Evolutionary conservation across 2,329 filamentous ascomycete species (phyloP).

Genomic region (Coniochaeta sp.): DNA sequence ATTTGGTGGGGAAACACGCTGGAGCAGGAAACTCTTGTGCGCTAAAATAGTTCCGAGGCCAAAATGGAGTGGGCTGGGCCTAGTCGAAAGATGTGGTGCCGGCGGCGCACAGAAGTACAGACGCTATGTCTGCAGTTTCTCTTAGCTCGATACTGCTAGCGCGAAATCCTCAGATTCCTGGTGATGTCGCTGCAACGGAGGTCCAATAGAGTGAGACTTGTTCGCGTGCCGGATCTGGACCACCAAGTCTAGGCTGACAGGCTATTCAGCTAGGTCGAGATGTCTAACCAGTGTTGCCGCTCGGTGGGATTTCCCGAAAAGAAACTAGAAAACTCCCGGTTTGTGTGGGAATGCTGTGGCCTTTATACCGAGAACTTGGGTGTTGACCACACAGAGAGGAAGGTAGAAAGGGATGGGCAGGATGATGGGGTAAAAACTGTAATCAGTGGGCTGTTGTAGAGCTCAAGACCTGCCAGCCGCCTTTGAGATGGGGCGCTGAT

Average conservation of each 20-base stretch:
- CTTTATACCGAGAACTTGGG: background rate
- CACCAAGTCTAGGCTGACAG: background rate
- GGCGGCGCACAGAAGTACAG: background rate
- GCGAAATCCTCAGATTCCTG: background rate
- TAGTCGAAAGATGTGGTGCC: background rate
- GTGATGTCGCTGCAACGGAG: background rate
- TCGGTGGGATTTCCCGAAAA: background rate
- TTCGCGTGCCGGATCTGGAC: background rate
- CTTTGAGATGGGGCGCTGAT: background rate
- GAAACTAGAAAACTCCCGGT: background rate
- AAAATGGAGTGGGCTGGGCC: background rate
- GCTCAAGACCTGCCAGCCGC: background rate
- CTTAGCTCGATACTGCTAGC: background rate
- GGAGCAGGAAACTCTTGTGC: background rate
- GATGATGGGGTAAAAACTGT: background rate
- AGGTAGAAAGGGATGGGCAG: background rate
- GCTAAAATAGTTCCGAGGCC: conserved; percentile 1
- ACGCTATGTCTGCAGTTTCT: background rate
- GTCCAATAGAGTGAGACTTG: background rate
- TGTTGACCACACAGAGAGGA: background rate
- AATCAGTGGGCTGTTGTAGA: background rate
- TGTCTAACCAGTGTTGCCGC: background rate
- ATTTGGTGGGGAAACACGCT: background rate
- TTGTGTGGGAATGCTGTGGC: background rate
- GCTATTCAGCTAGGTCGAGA: background rate